These are phyloP conservation scores for Plasmodium billcollinsi DNA, from an alignment of 169 alveolate species.

Conservation along the genomic window DNA sequence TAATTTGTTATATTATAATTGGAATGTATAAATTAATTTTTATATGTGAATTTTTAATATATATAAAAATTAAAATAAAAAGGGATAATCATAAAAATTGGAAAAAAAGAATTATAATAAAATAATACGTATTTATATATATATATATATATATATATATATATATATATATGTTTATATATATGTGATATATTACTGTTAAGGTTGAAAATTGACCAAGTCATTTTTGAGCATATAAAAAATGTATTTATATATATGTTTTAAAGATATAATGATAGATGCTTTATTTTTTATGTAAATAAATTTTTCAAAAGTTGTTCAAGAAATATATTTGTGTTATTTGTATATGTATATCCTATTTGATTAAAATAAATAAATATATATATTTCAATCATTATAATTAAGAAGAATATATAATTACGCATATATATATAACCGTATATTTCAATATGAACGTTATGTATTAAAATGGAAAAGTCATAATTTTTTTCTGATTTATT, in stretches of 20 bases:
- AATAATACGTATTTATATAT: no score
- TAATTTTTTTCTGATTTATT: conserved; percentile 30
- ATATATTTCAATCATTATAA: conserved; percentile 49
- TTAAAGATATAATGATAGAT: background rate
- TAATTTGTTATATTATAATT: no score
- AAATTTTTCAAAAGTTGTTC: conserved; percentile 69
- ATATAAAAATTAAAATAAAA: no score
- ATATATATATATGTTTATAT: no score
- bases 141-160: no score
- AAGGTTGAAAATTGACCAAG: background rate
- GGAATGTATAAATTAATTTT: no score
- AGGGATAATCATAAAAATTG: no score
- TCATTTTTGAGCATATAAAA: background rate
- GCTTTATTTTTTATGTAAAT: conserved; percentile 15
- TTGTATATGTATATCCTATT: conserved; percentile 41
- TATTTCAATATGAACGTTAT: conserved; percentile 30
- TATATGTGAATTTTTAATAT: no score
- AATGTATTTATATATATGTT: background rate
- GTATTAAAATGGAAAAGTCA: conserved; percentile 52
- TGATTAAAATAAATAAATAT: conserved; percentile 42
- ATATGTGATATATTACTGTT: background rate
- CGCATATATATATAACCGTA: conserved; percentile 59
- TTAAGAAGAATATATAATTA: conserved; percentile 46
- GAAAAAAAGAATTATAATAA: no score
- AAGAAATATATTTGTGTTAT: conserved; percentile 50